Evolutionary conservation across 495 filamentous ascomycete species (phyloP).

Genomic region (Annulohypoxylon moriforme): DNA sequence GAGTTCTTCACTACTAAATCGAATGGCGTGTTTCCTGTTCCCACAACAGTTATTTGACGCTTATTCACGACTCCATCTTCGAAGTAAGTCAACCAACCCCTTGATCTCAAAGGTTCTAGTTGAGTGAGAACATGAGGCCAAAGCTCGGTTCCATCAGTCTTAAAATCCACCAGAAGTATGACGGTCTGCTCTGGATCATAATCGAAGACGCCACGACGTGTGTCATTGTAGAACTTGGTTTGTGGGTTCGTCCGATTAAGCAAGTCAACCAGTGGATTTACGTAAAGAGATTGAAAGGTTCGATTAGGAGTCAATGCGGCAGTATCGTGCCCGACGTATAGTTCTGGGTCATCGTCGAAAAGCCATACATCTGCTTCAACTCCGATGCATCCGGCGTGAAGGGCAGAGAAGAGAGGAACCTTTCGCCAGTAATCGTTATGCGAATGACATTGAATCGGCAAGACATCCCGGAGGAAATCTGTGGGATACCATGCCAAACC

Average conservation of each 20-base stretch:
- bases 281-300: slow-evolving; percentile 72
- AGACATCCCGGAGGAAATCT: slow-evolving; percentile 77
- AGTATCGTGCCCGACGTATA: slow-evolving; percentile 69
- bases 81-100: slow-evolving; percentile 69
- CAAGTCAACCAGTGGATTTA: slow-evolving; percentile 70
- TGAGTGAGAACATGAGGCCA: slow-evolving; percentile 69
- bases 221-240: slow-evolving; percentile 56
- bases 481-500: slow-evolving; percentile 74
- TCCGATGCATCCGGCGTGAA: slow-evolving; percentile 74
- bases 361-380: slow-evolving; percentile 94
- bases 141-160: slow-evolving; percentile 62
- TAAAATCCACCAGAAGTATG: slow-evolving; percentile 78
- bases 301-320: slow-evolving; percentile 63
- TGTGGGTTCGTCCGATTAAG: slow-evolving; percentile 66
- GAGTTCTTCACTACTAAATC: slow-evolving; percentile 62
- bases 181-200: slow-evolving; percentile 69
- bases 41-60: slow-evolving; percentile 79
- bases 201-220: slow-evolving; percentile 69
- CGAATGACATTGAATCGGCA: slow-evolving; percentile 76
- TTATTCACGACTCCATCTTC: slow-evolving; percentile 62
- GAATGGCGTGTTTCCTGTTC: slow-evolving; percentile 82
- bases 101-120: slow-evolving; percentile 71
- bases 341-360: slow-evolving; percentile 67
- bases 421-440: slow-evolving; percentile 94
- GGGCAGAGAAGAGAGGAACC: slow-evolving; percentile 73